Evolutionary conservation across 2,329 filamentous ascomycete species (phyloP), one percentile per base, ranked within the genome.

Genomic region (Colletotrichum incanum): DNA sequence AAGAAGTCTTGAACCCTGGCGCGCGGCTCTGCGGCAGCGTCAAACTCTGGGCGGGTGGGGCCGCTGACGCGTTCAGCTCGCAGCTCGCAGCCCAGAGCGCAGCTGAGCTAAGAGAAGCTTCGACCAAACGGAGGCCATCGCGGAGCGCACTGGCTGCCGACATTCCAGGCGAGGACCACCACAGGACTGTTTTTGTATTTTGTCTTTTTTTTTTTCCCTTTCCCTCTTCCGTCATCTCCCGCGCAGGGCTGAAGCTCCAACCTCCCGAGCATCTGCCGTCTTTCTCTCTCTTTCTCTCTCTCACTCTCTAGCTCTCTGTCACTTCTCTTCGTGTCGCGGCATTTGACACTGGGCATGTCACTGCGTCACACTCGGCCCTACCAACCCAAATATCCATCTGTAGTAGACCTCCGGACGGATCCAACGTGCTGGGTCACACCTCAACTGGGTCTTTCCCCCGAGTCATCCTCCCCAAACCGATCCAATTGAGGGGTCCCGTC

Each of bases 11-110:
- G 34, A 28, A 20, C 34, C 37, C 70, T 58, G 68, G 69, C 56
- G 39, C 65, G 70, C 70, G 70, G 70, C 70, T 72, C 70, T 72
- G 70, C 70, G 70, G 70, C 70, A 72, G 37, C 62, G 52, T 39
- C 58, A 65, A 65, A 43, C 66, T 61, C 70, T 65, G 45, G 65
- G 70, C 65, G 47, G 37, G 70, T 59, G 70, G 70, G 50, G 59
- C 54, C 52, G 65, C 70, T 72, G 65, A 72, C 70, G 70, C 70
- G 70, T 72, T 65, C 67, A 43, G 67, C 63, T 50, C 50, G n/a
- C 41, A 50, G 20, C 18, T 6, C 23, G n/a, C n/a, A n/a, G n/a
- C 49, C 49, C 39, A 16, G 49, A 18, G 23, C 49, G 4, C 3
- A 9, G 26, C 49, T 31, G 26, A 31, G 49, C 14, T 5, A 11